Evolutionary conservation across 306 rosid species (phyloP), one percentile per base, ranked within the genome.

Genomic region (Trifolium fragiferum): DNA sequence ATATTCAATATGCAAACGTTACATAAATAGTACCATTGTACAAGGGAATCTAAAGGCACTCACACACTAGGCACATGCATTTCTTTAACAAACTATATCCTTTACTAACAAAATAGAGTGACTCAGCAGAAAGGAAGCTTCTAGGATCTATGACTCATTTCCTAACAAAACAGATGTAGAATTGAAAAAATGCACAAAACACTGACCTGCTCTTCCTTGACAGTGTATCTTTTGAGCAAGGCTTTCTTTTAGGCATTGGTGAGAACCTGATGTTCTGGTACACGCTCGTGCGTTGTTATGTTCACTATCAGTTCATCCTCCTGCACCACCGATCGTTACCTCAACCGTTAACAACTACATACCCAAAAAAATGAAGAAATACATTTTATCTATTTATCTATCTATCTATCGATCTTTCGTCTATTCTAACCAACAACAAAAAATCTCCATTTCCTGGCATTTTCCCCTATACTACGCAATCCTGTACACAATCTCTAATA

Each of bases 201-300:
- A 59, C 65, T 59, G 38, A 59, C 65, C 96, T 93, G 96, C 23
- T 88, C 87, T 75, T 91, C 98, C 71, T 91, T 91, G 14, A 89
- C 94, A 0, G 94, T 93, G 44, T 93, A 93, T 74, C 87, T 86
- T 86, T 91, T 91, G 44, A 93, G 82, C 82, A 93, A 75, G 10
- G 97, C 89, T 81, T 88, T 93, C 83, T 93, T 91, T 76, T 91
- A 94, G 21, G 77, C 61, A 0, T 61, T 87, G 13, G 86, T 70
- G 51, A 93, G 92, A 11, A 89, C 70, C 77, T 80, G 90, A 81
- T 93, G 98, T 82, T 86, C 84, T 1, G 97, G 98, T 38, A 91
- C 92, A 72, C 88, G 91, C 47, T 73, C 91, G 19, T 91, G 94
- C 27, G 79, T 87, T 65, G 82, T 91, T 5, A 93, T 79, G 81